A percentile compares a stretch with the other conserved stretches of the same genome.
phyloP scores from a whole-genome alignment of 2,329 filamentous ascomycete species.

The Ascocoryne sarcoides region DNA sequence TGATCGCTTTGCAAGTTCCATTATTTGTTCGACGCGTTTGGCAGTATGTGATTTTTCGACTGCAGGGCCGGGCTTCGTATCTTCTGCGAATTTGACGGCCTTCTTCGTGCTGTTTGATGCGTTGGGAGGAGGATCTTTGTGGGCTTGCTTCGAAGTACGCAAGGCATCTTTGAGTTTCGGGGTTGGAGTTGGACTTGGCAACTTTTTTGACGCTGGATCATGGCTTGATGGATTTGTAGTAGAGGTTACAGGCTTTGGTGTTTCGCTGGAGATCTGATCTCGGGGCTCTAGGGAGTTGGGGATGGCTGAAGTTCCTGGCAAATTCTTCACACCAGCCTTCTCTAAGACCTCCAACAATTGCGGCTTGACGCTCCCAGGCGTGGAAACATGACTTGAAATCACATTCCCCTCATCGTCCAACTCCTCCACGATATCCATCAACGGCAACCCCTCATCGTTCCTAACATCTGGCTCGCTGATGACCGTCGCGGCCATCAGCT shows the following conservation, averaged over 20 bases:
- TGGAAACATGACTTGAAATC: constrained; percentile 55
- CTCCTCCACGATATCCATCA: constrained; percentile 88
- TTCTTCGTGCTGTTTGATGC: too few species aligned
- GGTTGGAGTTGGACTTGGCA: neutral
- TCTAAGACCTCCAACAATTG: constrained; percentile 64
- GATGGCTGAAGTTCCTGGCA: constrained; percentile 21
- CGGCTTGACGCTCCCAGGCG: constrained; percentile 57
- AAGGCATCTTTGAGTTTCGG: neutral
- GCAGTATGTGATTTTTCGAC: constrained; percentile 21
- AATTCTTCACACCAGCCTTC: constrained; percentile 62
- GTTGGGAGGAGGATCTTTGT: too few species aligned
- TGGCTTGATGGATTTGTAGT: too few species aligned
- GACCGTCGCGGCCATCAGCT: constrained; percentile 54
- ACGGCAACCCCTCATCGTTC: constrained; percentile 63
- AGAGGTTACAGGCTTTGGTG: neutral
- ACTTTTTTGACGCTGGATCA: too few species aligned
- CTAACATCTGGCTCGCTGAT: constrained; percentile 50
- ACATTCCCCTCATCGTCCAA: constrained; percentile 87
- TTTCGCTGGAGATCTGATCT: neutral
- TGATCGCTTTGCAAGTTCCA: constrained; percentile 47
- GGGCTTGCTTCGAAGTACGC: constrained; percentile 5
- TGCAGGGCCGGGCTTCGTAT: constrained; percentile 41
- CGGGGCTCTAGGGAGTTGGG: neutral
- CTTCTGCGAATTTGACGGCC: constrained; percentile 53
- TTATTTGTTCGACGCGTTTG: constrained; percentile 43